These are phyloP conservation scores for Bassia scoparia DNA, from an alignment of 148 eudicot genomes.

Conservation along the genomic window DNA sequence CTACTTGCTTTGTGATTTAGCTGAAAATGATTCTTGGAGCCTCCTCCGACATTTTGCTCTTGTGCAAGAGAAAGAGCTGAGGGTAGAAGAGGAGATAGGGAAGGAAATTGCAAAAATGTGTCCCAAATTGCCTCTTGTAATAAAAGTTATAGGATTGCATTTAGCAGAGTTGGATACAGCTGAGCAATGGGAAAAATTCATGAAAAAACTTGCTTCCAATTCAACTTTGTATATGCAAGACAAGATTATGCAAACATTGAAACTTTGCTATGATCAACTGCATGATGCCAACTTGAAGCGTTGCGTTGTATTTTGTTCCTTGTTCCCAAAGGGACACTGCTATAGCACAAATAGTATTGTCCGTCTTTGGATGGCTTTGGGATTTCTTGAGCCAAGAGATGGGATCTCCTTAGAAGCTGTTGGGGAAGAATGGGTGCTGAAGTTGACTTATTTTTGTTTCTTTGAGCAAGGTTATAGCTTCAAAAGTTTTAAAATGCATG, in stretches of 20 bases:
- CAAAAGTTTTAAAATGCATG: background rate
- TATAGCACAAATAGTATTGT: background rate
- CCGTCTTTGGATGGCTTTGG: conserved; percentile 18
- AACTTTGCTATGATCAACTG: conserved; percentile 1
- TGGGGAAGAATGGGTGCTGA: background rate
- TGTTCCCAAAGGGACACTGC: background rate
- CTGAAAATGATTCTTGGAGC: background rate
- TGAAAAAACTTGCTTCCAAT: background rate
- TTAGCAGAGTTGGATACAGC: no score
- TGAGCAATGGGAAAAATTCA: background rate
- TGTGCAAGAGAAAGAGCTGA: background rate
- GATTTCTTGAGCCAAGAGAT: background rate
- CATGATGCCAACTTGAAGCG: background rate
- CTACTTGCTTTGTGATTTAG: conserved; percentile 8
- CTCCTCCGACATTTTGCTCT: background rate
- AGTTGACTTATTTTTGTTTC: background rate
- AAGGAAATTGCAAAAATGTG: background rate
- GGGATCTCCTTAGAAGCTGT: background rate
- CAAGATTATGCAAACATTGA: background rate
- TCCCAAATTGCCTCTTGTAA: conserved; percentile 10
- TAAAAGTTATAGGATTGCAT: background rate
- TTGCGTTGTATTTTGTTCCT: conserved; percentile 15
- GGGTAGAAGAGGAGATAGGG: background rate
- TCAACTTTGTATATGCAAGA: background rate
- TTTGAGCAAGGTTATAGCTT: background rate